Evolutionary conservation across 495 filamentous ascomycete species (phyloP).

Genomic region (Aspergillus wentii): DNA sequence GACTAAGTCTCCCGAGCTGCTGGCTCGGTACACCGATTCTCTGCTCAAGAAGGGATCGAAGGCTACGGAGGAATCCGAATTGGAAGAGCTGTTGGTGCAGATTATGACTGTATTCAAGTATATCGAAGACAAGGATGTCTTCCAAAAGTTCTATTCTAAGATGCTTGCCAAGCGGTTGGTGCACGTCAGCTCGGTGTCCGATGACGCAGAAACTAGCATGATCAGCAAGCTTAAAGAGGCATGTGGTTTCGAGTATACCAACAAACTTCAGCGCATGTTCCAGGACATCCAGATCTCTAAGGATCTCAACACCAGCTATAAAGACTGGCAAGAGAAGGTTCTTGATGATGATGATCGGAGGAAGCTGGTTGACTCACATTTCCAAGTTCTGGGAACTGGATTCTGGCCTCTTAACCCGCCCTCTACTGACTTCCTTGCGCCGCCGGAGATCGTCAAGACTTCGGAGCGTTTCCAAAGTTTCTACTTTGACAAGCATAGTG

Average conservation of each 20-base stretch:
- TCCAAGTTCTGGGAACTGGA: slow-evolving; percentile 88
- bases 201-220: slow-evolving; percentile 98
- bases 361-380: slow-evolving; percentile 66
- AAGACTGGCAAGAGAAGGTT: slow-evolving; percentile 59
- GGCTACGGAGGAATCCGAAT: slow-evolving; percentile 84
- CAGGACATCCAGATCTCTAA: slow-evolving; percentile 98
- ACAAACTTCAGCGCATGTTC: slow-evolving; percentile 99
- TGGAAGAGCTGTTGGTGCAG: slow-evolving; percentile 85
- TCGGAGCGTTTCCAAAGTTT: slow-evolving; percentile 85
- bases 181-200: slow-evolving; percentile 87
- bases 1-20: slow-evolving; percentile 86
- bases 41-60: slow-evolving; percentile 90
- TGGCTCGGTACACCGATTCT: slow-evolving; percentile 94
- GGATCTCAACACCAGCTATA: slow-evolving; percentile 86
- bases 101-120: slow-evolving; percentile 99
- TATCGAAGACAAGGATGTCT: slow-evolving; percentile 99
- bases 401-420: slow-evolving; percentile 95
- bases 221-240: slow-evolving; percentile 99
- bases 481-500: slow-evolving; percentile 93
- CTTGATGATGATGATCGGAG: slow-evolving; percentile 58
- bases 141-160: slow-evolving; percentile 98
- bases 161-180: slow-evolving; percentile 94
- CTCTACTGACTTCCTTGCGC: slow-evolving; percentile 78
- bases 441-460: slow-evolving; percentile 76
- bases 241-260: slow-evolving; percentile 98